phyloP scores from a whole-genome alignment of 2,329 filamentous ascomycete genomes.

The Shiraia bambusicola region DNA sequence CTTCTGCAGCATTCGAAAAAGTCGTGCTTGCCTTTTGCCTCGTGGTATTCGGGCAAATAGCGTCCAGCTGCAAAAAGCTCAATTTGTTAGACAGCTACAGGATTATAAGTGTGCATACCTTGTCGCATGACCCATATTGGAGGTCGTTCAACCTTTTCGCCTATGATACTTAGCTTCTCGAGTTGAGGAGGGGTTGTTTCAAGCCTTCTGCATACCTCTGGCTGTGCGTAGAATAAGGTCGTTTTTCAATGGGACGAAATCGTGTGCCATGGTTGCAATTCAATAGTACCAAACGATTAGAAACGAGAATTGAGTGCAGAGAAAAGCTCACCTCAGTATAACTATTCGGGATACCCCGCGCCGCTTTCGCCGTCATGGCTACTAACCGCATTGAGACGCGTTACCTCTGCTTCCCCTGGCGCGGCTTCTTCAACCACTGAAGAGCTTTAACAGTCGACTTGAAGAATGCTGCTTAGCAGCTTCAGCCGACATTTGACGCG shows the following conservation, averaged over 20 bases:
- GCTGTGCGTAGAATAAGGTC: slow-evolving; percentile 89
- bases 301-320: slow-evolving; percentile 5
- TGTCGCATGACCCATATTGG: slow-evolving; percentile 99
- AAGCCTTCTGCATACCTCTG: slow-evolving; percentile 63
- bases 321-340: slow-evolving; percentile 11
- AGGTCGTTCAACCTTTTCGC: slow-evolving; percentile 85
- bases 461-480: slow-evolving; percentile 24
- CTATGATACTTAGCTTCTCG: slow-evolving; percentile 51
- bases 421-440: slow-evolving; percentile 1
- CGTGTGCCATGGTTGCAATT: slow-evolving; percentile 59
- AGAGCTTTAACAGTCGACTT: slow-evolving; percentile 1
- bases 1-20: slow-evolving; percentile 98
- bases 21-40: slow-evolving; percentile 85
- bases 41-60: slow-evolving; percentile 96
- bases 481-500: slow-evolving; percentile 11
- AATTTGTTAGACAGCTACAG: slow-evolving; percentile 4
- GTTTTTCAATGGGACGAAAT: slow-evolving; percentile 86
- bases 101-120: slow-evolving; percentile 57
- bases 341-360: slow-evolving; percentile 29
- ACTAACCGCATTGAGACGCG: slow-evolving; percentile 26
- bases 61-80: slow-evolving; percentile 69
- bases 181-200: background rate
- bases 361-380: slow-evolving; percentile 9
- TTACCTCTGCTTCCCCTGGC: slow-evolving; percentile 10
- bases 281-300: background rate